Base-by-base conservation (phyloP, 2,329 filamentous ascomycete genomes). In the Juglanconis oblonga region DNA sequence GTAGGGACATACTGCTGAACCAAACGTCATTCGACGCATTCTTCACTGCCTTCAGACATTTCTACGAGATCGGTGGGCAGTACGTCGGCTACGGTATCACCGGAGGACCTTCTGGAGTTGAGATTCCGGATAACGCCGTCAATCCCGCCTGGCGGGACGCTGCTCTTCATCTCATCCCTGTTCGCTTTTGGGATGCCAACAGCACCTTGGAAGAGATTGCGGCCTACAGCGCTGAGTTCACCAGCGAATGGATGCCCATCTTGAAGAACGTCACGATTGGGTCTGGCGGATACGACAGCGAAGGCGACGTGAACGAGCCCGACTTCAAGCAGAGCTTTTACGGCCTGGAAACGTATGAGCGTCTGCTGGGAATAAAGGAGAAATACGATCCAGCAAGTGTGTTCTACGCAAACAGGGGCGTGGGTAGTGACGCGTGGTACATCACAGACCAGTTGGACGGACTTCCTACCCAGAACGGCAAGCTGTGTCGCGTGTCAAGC, bases 121-220 rank as follows among this genome's bases (percentile, higher is more conserved):
- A 44, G 5, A n/a, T 44, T 17, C 40, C 40, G 4, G 72, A 74
- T 52, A 79, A 75, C 11, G 74, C 77, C 10, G 72, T 81, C 40
- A 79, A 80, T 64, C 78, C 79, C 3, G 80, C 79, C 1, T 83
- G 79, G 80, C 73, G 81, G 49, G 70, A 72, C 3, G 72, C 77
- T 1, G 67, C 72, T 1, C 67, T 77, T 64, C 76, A 73, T 65
- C 70, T 67, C 36, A 75, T 77, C 59, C 66, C 72, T 38, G 71
- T 65, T 7, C 55, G 65, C 4, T n/a, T 57, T 29, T 72, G 68
- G 69, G 62, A 56, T 10, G 47, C 42, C 8, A 64, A 62, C 29
- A 56, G 55, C 10, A 53, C 48, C 51, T 38, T 35, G 45, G 56
- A 38, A 5, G 64, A 65, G 24, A 40, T 52, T 11, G 51, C 55